phyloP scores from a whole-genome alignment of 1,139 yeast species.

The Geotrichum klebahnii region DNA sequence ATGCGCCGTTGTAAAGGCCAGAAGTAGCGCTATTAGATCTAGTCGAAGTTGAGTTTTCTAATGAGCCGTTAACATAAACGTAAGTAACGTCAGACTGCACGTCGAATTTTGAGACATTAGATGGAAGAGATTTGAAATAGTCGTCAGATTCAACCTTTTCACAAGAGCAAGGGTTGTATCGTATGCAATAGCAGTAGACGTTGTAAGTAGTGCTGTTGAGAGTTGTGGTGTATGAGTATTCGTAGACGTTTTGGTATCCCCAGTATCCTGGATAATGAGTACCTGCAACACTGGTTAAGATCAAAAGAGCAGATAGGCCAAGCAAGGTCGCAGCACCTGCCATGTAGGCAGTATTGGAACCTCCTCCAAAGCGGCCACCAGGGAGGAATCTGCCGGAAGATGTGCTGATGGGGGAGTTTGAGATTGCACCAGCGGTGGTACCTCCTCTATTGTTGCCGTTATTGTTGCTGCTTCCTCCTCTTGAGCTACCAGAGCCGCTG shows the following conservation, averaged over 20 bases:
- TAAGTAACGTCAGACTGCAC: constrained; percentile 12
- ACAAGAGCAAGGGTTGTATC: constrained; percentile 30
- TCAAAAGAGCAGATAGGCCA: constrained; percentile 25
- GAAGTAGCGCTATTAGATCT: not conserved
- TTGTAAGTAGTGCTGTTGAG: constrained; percentile 27
- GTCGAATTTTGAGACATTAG: constrained; percentile 17
- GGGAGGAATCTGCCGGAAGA: constrained; percentile 17
- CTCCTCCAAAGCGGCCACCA: constrained; percentile 30
- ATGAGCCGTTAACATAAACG: constrained; percentile 29
- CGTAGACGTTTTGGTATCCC: constrained; percentile 28
- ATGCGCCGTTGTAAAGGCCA: not conserved
- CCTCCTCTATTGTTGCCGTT: constrained; percentile 19
- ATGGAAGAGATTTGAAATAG: constrained; percentile 26
- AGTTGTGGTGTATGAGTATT: constrained; percentile 27
- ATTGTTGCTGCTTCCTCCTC: constrained; percentile 5
- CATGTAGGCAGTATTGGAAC: constrained; percentile 26
- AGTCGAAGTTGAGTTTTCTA: constrained; percentile 19
- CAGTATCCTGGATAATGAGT: constrained; percentile 29
- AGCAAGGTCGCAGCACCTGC: constrained; percentile 29
- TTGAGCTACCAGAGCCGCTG: constrained; percentile 8
- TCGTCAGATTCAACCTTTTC: constrained; percentile 23
- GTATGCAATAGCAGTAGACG: constrained; percentile 29
- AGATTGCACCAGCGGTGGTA: constrained; percentile 15
- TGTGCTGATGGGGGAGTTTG: constrained; percentile 8
- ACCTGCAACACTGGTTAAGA: constrained; percentile 17